Conservation (phyloP, 257 asterid species). For the Striga asiatica region DNA sequence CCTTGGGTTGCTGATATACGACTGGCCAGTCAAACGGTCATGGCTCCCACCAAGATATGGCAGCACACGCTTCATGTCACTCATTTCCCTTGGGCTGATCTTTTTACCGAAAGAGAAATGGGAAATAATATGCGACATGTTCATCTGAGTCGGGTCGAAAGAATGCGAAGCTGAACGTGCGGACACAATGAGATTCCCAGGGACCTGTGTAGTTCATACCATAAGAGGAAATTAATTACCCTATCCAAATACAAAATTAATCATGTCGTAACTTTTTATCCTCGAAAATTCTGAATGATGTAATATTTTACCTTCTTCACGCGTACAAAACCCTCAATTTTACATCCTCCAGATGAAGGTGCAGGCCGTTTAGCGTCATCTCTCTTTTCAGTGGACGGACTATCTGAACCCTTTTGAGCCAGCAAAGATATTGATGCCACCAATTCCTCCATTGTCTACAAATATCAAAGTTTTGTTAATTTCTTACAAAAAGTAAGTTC, state of each 20-base stretch:
- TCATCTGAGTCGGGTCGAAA: slow-evolving; percentile 92
- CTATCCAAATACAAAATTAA: neutral
- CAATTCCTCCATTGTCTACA: slow-evolving; percentile 83
- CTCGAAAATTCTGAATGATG: neutral
- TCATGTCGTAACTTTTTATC: neutral
- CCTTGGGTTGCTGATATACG: slow-evolving; percentile 75
- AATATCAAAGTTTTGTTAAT: slow-evolving; percentile 14
- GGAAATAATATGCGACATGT: slow-evolving; percentile 81
- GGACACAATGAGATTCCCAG: slow-evolving; percentile 82
- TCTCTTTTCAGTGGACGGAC: slow-evolving; percentile 20
- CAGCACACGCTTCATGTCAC: slow-evolving; percentile 56
- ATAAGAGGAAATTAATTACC: slow-evolving; percentile 13
- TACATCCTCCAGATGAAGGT: slow-evolving; percentile 87
- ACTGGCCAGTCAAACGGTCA: slow-evolving; percentile 59
- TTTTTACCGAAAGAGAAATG: slow-evolving; percentile 79
- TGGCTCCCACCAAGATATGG: slow-evolving; percentile 78
- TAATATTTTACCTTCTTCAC: slow-evolving; percentile 79
- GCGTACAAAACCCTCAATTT: slow-evolving; percentile 94
- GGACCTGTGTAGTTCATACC: slow-evolving; percentile 72
- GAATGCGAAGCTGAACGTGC: slow-evolving; percentile 92
- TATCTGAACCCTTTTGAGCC: slow-evolving; percentile 41
- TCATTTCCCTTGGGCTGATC: slow-evolving; percentile 55
- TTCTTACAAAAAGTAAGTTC: slow-evolving; percentile 3
- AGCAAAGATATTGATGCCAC: slow-evolving; percentile 65
- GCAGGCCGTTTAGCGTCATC: slow-evolving; percentile 68